Percentiles rank a stretch among this genome's conserved stretches.
Conservation (phyloP, 306 rosid species). For the Quercus alba region DNA sequence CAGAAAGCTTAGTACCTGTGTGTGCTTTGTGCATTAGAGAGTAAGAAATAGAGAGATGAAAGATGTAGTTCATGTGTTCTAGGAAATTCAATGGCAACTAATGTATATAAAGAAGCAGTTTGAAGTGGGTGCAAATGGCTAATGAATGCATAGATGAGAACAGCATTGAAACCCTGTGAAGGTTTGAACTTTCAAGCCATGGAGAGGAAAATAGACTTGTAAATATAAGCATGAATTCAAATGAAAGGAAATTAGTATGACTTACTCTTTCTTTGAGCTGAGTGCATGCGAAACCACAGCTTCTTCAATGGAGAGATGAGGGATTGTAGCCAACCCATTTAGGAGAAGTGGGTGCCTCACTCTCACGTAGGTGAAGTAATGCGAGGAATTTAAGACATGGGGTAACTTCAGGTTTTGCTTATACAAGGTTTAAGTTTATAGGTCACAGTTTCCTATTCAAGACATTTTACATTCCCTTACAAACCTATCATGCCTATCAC, state of each 20-base stretch:
- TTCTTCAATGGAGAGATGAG: constrained; percentile 86
- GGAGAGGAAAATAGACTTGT: not conserved
- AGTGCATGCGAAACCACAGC: constrained; percentile 69
- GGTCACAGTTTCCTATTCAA: constrained; percentile 30
- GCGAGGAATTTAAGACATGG: constrained; percentile 26
- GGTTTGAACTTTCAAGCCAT: not conserved
- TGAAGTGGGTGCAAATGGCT: too few species aligned
- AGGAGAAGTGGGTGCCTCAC: constrained; percentile 44
- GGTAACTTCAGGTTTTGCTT: constrained; percentile 47
- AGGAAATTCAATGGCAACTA: too few species aligned
- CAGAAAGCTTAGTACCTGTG: too few species aligned
- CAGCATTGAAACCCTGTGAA: not conserved
- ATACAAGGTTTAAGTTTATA: constrained; percentile 60
- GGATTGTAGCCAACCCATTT: constrained; percentile 94
- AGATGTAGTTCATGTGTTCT: too few species aligned
- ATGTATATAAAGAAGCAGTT: too few species aligned
- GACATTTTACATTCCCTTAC: constrained; percentile 37
- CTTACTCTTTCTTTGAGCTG: constrained; percentile 74
- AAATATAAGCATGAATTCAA: not conserved
- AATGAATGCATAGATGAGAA: not conserved
- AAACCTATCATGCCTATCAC: constrained; percentile 40
- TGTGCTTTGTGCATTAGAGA: too few species aligned
- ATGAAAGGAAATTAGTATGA: not conserved
- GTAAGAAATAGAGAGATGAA: too few species aligned
- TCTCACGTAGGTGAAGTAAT: constrained; percentile 39